Percentiles rank a stretch among this genome's conserved stretches.
Evolutionary conservation across 192 early-diverging fungal species (phyloP).

Genomic region (Nowakowskiella sp.): DNA sequence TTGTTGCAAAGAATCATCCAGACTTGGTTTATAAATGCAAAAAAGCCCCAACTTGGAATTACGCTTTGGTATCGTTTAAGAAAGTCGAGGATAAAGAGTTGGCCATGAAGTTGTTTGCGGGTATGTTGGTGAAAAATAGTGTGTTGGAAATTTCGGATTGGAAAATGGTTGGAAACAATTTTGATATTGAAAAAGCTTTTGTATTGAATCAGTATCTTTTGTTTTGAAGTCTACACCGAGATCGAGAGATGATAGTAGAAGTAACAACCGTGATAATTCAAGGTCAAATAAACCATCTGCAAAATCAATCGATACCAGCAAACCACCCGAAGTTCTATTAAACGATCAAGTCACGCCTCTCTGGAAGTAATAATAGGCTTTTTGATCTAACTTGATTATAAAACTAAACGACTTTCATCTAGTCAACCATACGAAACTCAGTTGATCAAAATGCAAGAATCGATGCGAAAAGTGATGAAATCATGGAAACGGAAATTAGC

Average conservation of each 20-base stretch:
- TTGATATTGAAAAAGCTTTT: background rate
- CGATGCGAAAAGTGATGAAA: slow-evolving; percentile 23
- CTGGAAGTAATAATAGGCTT: slow-evolving; percentile 31
- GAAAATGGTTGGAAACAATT: background rate
- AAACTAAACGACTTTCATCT: background rate
- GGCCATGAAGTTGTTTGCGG: slow-evolving; percentile 22
- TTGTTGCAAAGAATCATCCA: too few relatives aligned
- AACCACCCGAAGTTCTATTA: slow-evolving; percentile 50
- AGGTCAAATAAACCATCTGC: slow-evolving; percentile 1
- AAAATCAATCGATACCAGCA: slow-evolving; percentile 26
- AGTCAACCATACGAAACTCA: slow-evolving; percentile 52
- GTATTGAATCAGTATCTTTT: background rate
- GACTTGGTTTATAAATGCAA: too few relatives aligned
- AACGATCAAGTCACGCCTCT: slow-evolving; percentile 66
- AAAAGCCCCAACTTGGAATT: slow-evolving; percentile 33
- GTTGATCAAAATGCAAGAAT: slow-evolving; percentile 37
- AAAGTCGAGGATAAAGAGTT: slow-evolving; percentile 20
- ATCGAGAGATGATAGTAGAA: slow-evolving; percentile 10
- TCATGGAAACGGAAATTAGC: background rate
- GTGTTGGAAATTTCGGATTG: slow-evolving; percentile 4
- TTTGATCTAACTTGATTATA: background rate
- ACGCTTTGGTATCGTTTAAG: slow-evolving; percentile 26
- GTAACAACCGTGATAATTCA: slow-evolving; percentile 4
- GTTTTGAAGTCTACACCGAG: too few relatives aligned
- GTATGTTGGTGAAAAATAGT: slow-evolving; percentile 13